phyloP scores from a whole-genome alignment of 495 filamentous ascomycete species.

The Neurospora terricola region DNA sequence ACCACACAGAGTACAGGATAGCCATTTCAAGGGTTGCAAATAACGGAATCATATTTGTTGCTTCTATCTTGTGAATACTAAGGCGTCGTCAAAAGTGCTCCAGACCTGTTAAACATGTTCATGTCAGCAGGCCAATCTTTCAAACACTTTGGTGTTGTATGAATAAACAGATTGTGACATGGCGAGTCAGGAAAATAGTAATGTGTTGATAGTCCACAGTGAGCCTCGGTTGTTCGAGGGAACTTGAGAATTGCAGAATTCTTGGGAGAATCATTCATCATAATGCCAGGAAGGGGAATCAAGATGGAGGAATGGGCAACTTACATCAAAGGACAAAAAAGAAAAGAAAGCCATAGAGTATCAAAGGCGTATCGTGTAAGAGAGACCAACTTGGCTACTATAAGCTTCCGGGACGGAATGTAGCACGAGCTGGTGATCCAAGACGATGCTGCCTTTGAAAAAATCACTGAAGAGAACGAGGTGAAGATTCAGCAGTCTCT shows the following conservation, averaged over 20 bases:
- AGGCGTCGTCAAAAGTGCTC: background rate
- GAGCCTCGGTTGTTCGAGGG: conserved; percentile 6
- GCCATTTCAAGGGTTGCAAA: background rate
- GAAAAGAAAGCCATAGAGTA: conserved; percentile 1
- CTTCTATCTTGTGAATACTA: background rate
- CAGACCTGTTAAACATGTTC: background rate
- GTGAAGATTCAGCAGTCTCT: background rate
- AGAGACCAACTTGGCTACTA: background rate
- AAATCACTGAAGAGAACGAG: background rate
- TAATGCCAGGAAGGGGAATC: background rate
- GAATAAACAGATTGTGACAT: conserved; percentile 1
- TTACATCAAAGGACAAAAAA: background rate
- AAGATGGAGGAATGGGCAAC: background rate
- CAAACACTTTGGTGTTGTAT: background rate
- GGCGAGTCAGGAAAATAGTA: conserved; percentile 12
- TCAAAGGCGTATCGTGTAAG: background rate
- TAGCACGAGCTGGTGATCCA: background rate
- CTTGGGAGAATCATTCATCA: conserved; percentile 41
- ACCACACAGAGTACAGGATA: background rate
- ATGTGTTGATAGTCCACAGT: conserved; percentile 25
- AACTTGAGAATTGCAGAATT: conserved; percentile 50
- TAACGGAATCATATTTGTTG: background rate
- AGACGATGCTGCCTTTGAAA: background rate
- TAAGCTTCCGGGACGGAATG: background rate
- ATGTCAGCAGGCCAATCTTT: background rate